Percentiles rank a stretch among this genome's conserved stretches.
phyloP scores from a whole-genome alignment of 2,329 filamentous ascomycete genomes.

The Juglanconis oblonga region DNA sequence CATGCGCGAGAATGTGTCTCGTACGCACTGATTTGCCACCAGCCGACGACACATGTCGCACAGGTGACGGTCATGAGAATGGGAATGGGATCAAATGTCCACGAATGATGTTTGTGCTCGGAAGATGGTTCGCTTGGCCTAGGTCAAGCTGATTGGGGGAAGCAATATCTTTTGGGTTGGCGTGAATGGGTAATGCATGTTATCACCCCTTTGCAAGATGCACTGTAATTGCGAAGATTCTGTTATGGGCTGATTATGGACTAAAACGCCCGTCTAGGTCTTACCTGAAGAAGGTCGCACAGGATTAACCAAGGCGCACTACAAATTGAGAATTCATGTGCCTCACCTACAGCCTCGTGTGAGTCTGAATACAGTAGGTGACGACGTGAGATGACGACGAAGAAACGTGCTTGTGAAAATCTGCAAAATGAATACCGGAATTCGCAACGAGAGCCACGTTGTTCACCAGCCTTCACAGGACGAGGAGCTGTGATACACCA shows the following conservation, averaged over 20 bases:
- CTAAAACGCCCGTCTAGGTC: not conserved
- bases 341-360: not conserved
- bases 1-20: conserved; percentile 40
- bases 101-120: not conserved
- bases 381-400: not conserved
- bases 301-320: not conserved
- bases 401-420: not conserved
- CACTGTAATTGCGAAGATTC: not conserved
- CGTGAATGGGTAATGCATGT: not conserved
- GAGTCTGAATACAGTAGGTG: not conserved
- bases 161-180: not conserved
- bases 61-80: not conserved
- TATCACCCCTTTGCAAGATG: not conserved
- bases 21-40: not conserved
- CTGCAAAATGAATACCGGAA: too few relatives aligned
- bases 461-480: not conserved
- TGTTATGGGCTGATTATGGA: not conserved
- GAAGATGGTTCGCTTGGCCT: not conserved
- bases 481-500: not conserved
- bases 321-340: conserved; percentile 11
- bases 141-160: not conserved
- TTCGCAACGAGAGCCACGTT: not conserved
- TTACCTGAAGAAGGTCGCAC: not conserved
- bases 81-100: not conserved
- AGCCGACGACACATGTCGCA: not conserved